Conservation (phyloP, 257 asterid genomes). For the Ocimum tenuiflorum region DNA sequence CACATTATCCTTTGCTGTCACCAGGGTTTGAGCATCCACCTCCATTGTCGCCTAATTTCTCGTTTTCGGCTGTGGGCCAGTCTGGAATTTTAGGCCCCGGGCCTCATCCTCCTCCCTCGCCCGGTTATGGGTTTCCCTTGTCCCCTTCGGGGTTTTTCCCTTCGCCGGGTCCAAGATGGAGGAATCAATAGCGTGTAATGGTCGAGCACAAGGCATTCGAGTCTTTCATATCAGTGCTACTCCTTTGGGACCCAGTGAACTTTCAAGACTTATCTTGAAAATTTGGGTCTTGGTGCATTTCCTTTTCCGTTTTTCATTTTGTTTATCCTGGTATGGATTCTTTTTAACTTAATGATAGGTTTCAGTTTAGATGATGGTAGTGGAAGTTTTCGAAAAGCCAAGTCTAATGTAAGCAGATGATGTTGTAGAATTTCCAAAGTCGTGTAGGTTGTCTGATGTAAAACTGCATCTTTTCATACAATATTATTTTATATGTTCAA, state of each 20-base stretch:
- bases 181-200: slow-evolving; percentile 41
- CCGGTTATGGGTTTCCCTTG: slow-evolving; percentile 78
- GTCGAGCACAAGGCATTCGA: slow-evolving; percentile 28
- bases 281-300: slow-evolving; percentile 17
- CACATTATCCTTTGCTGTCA: no score
- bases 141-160: slow-evolving; percentile 81
- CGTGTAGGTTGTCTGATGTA: slow-evolving; percentile 23
- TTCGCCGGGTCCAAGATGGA: slow-evolving; percentile 78
- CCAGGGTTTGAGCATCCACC: slow-evolving; percentile 71
- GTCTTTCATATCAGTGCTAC: slow-evolving; percentile 21
- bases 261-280: slow-evolving; percentile 28
- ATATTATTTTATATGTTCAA: neutral
- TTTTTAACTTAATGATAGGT: slow-evolving; percentile 16
- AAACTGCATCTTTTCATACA: neutral
- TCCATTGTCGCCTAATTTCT: slow-evolving; percentile 70
- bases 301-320: slow-evolving; percentile 14
- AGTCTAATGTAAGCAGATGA: slow-evolving; percentile 21
- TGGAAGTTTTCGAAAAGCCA: slow-evolving; percentile 17
- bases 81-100: slow-evolving; percentile 76
- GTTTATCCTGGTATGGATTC: slow-evolving; percentile 16
- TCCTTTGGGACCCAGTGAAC: slow-evolving; percentile 24
- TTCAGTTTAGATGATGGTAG: slow-evolving; percentile 21
- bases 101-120: slow-evolving; percentile 76
- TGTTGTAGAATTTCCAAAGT: slow-evolving; percentile 18
- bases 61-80: slow-evolving; percentile 56